Evolutionary conservation across 352 stramenopile genomes (phyloP).

Genomic region (Halophytophthora batemanensis): DNA sequence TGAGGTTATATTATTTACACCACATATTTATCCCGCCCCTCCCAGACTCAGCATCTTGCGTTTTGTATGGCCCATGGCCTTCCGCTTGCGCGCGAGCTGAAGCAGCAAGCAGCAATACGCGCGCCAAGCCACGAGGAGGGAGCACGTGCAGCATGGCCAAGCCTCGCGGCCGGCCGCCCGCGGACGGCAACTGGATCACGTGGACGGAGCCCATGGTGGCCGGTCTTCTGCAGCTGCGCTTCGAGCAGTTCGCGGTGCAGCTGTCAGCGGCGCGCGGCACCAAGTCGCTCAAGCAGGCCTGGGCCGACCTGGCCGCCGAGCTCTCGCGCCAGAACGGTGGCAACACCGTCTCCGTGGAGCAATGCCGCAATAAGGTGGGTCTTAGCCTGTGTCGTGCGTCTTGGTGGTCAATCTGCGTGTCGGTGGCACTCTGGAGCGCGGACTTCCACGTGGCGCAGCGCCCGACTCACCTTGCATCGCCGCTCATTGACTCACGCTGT

Average conservation of each 20-base stretch:
- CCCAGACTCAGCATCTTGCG: no score
- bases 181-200: conserved; percentile 17
- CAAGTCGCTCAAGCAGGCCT: conserved; percentile 15
- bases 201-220: conserved; percentile 17
- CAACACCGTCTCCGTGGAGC: conserved; percentile 8
- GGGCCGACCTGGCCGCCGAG: conserved; percentile 10
- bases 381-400: neutral
- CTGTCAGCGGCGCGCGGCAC: conserved; percentile 14
- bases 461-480: conserved; percentile 3
- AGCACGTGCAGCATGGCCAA: conserved; percentile 1
- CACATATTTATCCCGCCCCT: no score
- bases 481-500: no score
- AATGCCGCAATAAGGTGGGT: conserved; percentile 25
- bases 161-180: conserved; percentile 16
- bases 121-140: no score
- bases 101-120: no score
- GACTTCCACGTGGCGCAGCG: neutral
- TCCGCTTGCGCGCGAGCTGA: no score
- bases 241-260: conserved; percentile 13
- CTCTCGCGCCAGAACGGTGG: conserved; percentile 12
- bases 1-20: no score
- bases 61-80: no score
- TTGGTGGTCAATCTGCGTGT: neutral
- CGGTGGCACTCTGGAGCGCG: neutral
- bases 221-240: conserved; percentile 16